phyloP scores from a whole-genome alignment of 2,329 filamentous ascomycete genomes.

The Aspergillus ochraceoroseus region DNA sequence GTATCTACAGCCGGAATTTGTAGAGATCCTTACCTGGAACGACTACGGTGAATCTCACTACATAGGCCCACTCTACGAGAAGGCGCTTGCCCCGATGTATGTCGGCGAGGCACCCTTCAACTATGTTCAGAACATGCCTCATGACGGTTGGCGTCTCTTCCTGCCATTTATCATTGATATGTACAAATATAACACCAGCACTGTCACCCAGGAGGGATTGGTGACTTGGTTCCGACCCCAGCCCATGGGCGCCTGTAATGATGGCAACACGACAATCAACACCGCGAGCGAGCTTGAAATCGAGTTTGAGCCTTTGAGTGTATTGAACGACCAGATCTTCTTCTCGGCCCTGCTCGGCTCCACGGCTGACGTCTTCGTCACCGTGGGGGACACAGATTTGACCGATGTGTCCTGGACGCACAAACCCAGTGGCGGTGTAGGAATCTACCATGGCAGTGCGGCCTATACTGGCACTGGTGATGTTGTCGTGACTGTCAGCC shows the following conservation, averaged over 20 bases:
- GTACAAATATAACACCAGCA: conserved; percentile 29
- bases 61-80: conserved; percentile 47
- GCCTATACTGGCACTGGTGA: conserved; percentile 20
- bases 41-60: conserved; percentile 59
- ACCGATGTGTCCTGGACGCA: conserved; percentile 22
- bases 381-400: conserved; percentile 24
- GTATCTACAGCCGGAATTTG: conserved; percentile 47
- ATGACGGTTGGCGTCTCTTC: conserved; percentile 29
- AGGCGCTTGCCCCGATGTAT: conserved; percentile 38
- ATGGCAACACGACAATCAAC: conserved; percentile 27
- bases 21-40: conserved; percentile 57
- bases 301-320: conserved; percentile 17
- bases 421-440: conserved; percentile 26
- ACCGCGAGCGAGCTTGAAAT: conserved; percentile 25
- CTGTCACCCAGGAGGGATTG: conserved; percentile 22
- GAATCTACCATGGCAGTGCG: conserved; percentile 31
- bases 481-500: conserved; percentile 22
- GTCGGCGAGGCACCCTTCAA: conserved; percentile 38
- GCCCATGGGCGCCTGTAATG: conserved; percentile 15
- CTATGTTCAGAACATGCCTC: conserved; percentile 26
- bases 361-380: conserved; percentile 26
- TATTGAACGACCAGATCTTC: conserved; percentile 18
- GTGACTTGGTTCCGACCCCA: conserved; percentile 26
- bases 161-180: conserved; percentile 35
- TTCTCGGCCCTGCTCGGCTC: conserved; percentile 33